Evolutionary conservation across 331 rosid genomes (phyloP), one percentile per base, ranked within the genome.

Genomic region (Rhamnella rubrinervis): DNA sequence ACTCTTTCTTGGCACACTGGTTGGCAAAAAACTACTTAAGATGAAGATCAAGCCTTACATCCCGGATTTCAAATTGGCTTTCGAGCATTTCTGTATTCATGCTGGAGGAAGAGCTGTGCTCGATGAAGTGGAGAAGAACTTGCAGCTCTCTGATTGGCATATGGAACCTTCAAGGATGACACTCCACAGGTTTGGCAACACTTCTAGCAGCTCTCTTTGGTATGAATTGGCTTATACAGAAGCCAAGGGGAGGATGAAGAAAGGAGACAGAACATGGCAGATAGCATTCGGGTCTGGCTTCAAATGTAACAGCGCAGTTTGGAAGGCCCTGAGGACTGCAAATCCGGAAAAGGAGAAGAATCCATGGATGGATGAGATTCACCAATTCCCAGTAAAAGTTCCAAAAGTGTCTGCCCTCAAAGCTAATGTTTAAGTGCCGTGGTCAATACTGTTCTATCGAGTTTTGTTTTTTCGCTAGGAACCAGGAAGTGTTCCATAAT

Each of bases 141-240:
- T 85, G 66, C 80, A 75, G 56, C 82, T 85, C 60, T 77, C 78
- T 0, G 81, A 85, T 5, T 78, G 77, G 76, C 85, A 83, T 61
- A 85, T 83, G 86, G 90, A 85, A 70, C 87, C 90, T 55, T 83
- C 90, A 59, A 83, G 86, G 61, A 83, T 85, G 90, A 83, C 87
- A 4, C 91, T 86, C 51, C 44, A 75, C 73, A 71, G 88, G 56
- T 86, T 86, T 70, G 88, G 88, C 75, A 86, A 86, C 75, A 86
- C 90, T 68, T 83, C 91, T 2, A 86, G 88, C 68, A 86, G 86
- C 77, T 83, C 91, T 6, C 84, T 83, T 2, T 86, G 88, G 91
- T 83, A 66, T 38, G 91, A 86, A 71, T 50, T 86, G 77, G 88
- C 88, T 44, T 86, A 86, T 51, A 50, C 77, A 40, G 88, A 83